Evolutionary conservation across 192 early-diverging fungal species (phyloP), one percentile per base, ranked within the genome.

Genomic region (Linnemannia hyalina): DNA sequence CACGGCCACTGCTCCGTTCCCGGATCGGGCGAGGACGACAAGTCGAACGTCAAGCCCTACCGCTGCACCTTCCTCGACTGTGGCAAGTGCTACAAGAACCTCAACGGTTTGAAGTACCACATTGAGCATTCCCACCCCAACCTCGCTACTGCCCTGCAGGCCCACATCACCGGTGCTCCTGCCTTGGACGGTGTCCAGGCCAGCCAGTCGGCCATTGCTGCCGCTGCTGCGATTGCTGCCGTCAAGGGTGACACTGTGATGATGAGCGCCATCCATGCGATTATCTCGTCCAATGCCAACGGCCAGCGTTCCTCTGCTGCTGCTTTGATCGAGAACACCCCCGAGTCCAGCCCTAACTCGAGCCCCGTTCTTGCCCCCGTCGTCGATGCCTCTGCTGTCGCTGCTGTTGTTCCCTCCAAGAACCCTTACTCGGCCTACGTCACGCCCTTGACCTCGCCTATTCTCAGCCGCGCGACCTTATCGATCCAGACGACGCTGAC

Each of bases 101-200:
- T 97, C 74, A 98, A 98, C 80, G 98, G 98, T 16, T 91, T 98
- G 77, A 98, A 98, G 90, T 98, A 98, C 89, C 97, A 98, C 81
- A 92, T 97, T 69, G 96, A 97, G 82, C 97, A 98, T 87, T 94
- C 95, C 23, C 97, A 98, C 89, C 91, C 84, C n/a, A 86, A 86
- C 68, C 71, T 86, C 38, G 84, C 84, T 35, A 76, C 89, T 65
- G 88, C 91, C 47, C 88, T 84, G 35, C 80, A 82, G 40, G 81
- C 86, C 36, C 75, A 85, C 75, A 80, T 83, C 29, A 78, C 77
- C 9, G 81, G 81, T 15, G 78, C 80, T 26, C 74, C 86, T 16
- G 44, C 81, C 29, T n/a, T 88, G 46, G 82, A 82, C 5, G 81
- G 81, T 75, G 70, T 82, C 68, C 91, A 91, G 83, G 92, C 90